These are phyloP conservation scores for Phaeosphaeriaceae sp. DNA, from an alignment of 2,329 filamentous ascomycete species.

Conservation along the genomic window DNA sequence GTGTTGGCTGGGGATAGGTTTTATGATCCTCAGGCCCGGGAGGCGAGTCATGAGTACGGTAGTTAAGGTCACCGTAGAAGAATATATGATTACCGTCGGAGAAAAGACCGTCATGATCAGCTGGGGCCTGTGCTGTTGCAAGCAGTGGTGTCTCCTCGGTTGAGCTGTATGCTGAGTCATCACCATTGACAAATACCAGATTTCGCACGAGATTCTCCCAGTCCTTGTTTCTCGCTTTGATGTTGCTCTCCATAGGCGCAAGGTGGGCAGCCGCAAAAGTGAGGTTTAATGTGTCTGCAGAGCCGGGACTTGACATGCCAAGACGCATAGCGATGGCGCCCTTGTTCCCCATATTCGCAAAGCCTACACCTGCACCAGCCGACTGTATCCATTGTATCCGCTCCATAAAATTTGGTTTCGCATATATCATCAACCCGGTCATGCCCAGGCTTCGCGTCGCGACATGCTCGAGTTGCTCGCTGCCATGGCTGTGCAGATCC, in stretches of 20 bases:
- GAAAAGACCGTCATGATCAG: constrained; percentile 70
- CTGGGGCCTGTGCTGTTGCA: constrained; percentile 24
- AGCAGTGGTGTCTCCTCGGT: constrained; percentile 44
- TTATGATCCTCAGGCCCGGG: constrained; percentile 65
- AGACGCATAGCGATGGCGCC: constrained; percentile 83
- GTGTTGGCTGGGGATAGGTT: constrained; percentile 67
- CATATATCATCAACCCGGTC: constrained; percentile 88
- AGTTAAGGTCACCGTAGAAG: constrained; percentile 91
- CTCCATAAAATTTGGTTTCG: constrained; percentile 63
- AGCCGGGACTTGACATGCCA: constrained; percentile 57
- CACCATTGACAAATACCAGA: constrained; percentile 69
- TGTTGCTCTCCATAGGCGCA: constrained; percentile 82
- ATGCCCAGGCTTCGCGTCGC: constrained; percentile 80
- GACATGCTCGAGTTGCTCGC: constrained; percentile 70
- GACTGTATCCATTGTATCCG: constrained; percentile 71
- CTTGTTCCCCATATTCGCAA: constrained; percentile 93
- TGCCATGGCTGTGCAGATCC: constrained; percentile 49
- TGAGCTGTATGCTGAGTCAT: constrained; percentile 37
- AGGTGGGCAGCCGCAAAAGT: constrained; percentile 90
- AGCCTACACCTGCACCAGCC: constrained; percentile 83
- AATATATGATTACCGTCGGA: constrained; percentile 78
- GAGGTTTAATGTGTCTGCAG: constrained; percentile 63
- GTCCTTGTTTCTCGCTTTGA: constrained; percentile 79
- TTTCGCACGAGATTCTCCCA: constrained; percentile 85
- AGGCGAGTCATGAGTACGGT: constrained; percentile 75